Base-by-base conservation (phyloP, 1,139 yeast genomes). In the Saccharomyces hybrid region DNA sequence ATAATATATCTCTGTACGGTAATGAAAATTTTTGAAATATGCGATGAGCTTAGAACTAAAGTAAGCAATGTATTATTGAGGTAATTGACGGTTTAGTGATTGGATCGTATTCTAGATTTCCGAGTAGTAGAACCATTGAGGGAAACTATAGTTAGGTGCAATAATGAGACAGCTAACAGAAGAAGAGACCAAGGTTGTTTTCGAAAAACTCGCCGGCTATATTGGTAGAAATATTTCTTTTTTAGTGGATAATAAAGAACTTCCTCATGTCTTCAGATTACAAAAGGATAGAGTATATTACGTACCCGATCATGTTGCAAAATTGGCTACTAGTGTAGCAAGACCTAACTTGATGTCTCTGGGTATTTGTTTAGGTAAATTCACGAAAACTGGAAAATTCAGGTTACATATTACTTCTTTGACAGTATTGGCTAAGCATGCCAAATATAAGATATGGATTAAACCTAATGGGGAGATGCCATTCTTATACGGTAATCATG, bases 381-480 rank as follows among this genome's bases (percentile, higher is more conserved):
- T 95, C 76, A 93, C 99, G 53, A 93, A 95, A 78, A 88, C 97
- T 6, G 97, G 98, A 32, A 95, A 93, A 73, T 93, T 93, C 76
- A 83, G 96, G 72, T 77, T 93, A 61, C 99, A 93, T 71, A 85
- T 95, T 58, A 93, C 99, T n/a, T 79, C 97, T 4, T 79, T 93
- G 61, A 84, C 88, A 53, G 80, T 88, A 61, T 74, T 93, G 57
- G 84, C 96, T 5, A 85, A 88, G 65, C 85, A 85, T 69, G 98
- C 99, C 51, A 89, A 88, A 71, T 90, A 85, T 75, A 93, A 93
- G 74, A 78, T 93, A 48, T 95, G 99, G 99, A 89, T 93, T 73
- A 95, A 95, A 72, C 83, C 83, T 52, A 93, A 93, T 67, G 99
- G 99, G 64, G 99, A 93, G 73, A 95, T 95, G 99, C 98, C 99